Percentiles rank a stretch among this genome's conserved stretches.
Conservation (phyloP, 2,329 filamentous ascomycete genomes). For the Diaporthe destruens region DNA sequence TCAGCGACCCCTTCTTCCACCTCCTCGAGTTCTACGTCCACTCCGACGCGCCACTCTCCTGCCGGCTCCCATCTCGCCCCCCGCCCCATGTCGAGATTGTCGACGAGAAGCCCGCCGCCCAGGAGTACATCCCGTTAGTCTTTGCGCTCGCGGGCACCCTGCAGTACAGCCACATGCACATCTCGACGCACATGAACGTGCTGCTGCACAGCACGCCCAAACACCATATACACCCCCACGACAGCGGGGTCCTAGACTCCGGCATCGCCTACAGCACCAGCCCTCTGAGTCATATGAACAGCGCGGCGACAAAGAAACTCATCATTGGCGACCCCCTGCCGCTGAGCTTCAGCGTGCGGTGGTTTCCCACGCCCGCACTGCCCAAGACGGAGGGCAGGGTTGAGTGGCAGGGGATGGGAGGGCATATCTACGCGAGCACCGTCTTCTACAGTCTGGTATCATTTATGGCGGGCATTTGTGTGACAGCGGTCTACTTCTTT, state of each 20-base stretch:
- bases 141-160: slow-evolving; percentile 91
- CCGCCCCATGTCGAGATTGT: slow-evolving; percentile 66
- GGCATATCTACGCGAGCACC: slow-evolving; percentile 73
- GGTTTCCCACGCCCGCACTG: slow-evolving; percentile 83
- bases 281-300: slow-evolving; percentile 71
- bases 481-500: slow-evolving; percentile 70
- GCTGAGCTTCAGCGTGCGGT: slow-evolving; percentile 83
- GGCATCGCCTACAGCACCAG: slow-evolving; percentile 89
- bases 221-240: slow-evolving; percentile 72
- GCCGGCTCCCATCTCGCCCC: slow-evolving; percentile 87
- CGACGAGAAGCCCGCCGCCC: slow-evolving; percentile 62
- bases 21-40: slow-evolving; percentile 98
- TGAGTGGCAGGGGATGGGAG: slow-evolving; percentile 74
- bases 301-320: slow-evolving; percentile 71
- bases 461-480: slow-evolving; percentile 67
- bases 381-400: slow-evolving; percentile 76
- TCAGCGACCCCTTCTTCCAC: slow-evolving; percentile 86
- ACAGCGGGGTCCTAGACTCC: slow-evolving; percentile 85
- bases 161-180: slow-evolving; percentile 89
- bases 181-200: slow-evolving; percentile 90
- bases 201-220: slow-evolving; percentile 79
- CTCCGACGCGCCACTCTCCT: slow-evolving; percentile 92
- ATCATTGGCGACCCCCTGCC: slow-evolving; percentile 90
- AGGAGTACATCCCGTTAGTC: slow-evolving; percentile 83
- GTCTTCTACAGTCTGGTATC: slow-evolving; percentile 72